Conservation (phyloP, 495 filamentous ascomycete genomes). For the Penicillium maclennaniae region DNA sequence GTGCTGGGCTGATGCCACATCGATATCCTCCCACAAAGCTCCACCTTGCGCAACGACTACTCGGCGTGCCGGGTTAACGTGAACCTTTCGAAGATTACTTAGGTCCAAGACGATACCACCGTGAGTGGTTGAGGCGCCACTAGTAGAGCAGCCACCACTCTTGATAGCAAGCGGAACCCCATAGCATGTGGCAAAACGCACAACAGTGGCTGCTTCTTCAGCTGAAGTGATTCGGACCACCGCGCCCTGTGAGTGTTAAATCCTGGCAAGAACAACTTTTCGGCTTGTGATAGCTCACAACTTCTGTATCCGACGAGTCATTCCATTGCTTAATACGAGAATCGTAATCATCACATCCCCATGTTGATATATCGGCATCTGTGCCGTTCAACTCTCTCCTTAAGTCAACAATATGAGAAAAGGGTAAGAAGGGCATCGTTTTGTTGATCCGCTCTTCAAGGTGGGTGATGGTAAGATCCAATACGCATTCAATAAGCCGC, state of each 20-base stretch:
- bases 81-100: slow-evolving; percentile 38
- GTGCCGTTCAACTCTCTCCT: neutral
- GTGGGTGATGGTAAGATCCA: no score
- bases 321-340: neutral
- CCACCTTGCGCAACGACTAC: slow-evolving; percentile 47
- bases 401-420: neutral
- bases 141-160: slow-evolving; percentile 15
- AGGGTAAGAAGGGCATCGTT: neutral
- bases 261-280: no score
- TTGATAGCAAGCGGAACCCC: slow-evolving; percentile 18
- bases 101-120: slow-evolving; percentile 50
- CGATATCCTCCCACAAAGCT: slow-evolving; percentile 48
- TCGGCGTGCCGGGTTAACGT: slow-evolving; percentile 35
- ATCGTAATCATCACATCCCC: neutral
- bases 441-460: no score
- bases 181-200: slow-evolving; percentile 13
- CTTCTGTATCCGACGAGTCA: neutral
- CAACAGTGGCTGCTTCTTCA: slow-evolving; percentile 13
- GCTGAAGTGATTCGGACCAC: slow-evolving; percentile 16
- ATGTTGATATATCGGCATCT: neutral
- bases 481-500: no score
- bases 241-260: slow-evolving; percentile 15
- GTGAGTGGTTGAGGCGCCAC: slow-evolving; percentile 10
- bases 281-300: neutral
- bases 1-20: slow-evolving; percentile 36